A percentile compares a stretch with the other conserved stretches of the same genome.
Evolutionary conservation across 768 basidiomycete species (phyloP).

Genomic region (Amanita fuliginea): DNA sequence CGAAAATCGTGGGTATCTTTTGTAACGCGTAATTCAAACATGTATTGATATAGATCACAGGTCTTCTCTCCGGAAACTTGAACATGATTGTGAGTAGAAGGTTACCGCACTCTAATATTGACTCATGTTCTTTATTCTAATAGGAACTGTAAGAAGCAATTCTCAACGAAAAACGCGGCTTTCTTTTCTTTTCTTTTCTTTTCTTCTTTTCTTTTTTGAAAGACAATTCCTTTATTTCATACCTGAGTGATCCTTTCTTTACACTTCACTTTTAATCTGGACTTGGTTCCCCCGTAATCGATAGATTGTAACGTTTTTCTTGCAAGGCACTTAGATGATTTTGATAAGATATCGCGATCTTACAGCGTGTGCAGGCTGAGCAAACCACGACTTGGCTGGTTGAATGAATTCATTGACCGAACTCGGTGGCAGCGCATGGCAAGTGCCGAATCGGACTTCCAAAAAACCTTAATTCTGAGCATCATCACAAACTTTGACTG

Average conservation of each 20-base stretch:
- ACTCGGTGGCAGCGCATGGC: too few species aligned
- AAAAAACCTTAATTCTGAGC: slow-evolving; percentile 33
- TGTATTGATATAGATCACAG: slow-evolving; percentile 16
- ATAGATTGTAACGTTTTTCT: not conserved
- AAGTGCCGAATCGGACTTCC: slow-evolving; percentile 23
- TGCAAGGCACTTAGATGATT: too few species aligned
- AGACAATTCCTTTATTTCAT: not conserved
- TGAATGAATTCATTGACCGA: too few species aligned
- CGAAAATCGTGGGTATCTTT: slow-evolving; percentile 46
- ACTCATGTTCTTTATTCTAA: not conserved
- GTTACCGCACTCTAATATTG: not conserved
- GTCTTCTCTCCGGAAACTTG: slow-evolving; percentile 75
- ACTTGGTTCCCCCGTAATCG: not conserved
- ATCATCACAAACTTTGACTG: slow-evolving; percentile 45
- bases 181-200: not conserved
- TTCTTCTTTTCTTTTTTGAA: not conserved
- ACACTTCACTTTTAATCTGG: not conserved
- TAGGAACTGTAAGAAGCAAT: slow-evolving; percentile 20
- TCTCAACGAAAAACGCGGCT: not conserved
- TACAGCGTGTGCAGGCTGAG: too few species aligned
- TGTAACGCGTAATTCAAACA: not conserved
- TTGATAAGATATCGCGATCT: too few species aligned
- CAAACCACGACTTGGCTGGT: too few species aligned
- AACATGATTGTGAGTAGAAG: slow-evolving; percentile 54
- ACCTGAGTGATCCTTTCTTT: not conserved